Evolutionary conservation across 495 filamentous ascomycete genomes (phyloP).

Genomic region (Sphaerosporella brunnea): DNA sequence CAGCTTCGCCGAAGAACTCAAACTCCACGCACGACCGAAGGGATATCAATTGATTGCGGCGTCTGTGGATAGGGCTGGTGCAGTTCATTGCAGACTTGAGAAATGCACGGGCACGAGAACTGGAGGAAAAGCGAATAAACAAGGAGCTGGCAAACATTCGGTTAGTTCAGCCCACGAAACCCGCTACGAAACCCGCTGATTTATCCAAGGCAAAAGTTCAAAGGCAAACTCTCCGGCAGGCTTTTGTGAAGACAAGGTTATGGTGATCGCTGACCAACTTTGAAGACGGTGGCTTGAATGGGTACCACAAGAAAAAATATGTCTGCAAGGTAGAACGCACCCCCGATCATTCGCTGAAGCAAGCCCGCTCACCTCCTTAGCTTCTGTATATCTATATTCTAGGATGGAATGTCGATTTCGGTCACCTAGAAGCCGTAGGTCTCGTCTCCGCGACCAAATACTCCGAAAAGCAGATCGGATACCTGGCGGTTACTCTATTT

Average conservation of each 20-base stretch:
- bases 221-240: constrained; percentile 36
- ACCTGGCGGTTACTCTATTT: constrained; percentile 92
- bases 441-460: constrained; percentile 92
- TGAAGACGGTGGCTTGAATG: constrained; percentile 69
- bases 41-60: not conserved
- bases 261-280: constrained; percentile 15
- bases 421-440: constrained; percentile 94
- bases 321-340: constrained; percentile 68
- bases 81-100: constrained; percentile 97
- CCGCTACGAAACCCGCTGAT: constrained; percentile 5
- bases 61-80: constrained; percentile 44
- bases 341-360: not conserved
- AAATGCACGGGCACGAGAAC: constrained; percentile 82
- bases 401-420: constrained; percentile 98
- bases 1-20: not conserved
- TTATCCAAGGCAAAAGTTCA: constrained; percentile 47
- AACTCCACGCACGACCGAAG: not conserved
- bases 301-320: constrained; percentile 99
- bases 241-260: constrained; percentile 7
- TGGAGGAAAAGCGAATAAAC: constrained; percentile 98
- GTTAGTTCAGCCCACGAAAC: constrained; percentile 26
- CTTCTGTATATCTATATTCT: constrained; percentile 98
- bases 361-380: constrained; percentile 25
- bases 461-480: constrained; percentile 98
- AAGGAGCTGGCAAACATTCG: constrained; percentile 98